Percentiles rank a stretch among this genome's conserved stretches.
Conservation (phyloP, 257 asterid species). For the Euphrasia confusa region DNA sequence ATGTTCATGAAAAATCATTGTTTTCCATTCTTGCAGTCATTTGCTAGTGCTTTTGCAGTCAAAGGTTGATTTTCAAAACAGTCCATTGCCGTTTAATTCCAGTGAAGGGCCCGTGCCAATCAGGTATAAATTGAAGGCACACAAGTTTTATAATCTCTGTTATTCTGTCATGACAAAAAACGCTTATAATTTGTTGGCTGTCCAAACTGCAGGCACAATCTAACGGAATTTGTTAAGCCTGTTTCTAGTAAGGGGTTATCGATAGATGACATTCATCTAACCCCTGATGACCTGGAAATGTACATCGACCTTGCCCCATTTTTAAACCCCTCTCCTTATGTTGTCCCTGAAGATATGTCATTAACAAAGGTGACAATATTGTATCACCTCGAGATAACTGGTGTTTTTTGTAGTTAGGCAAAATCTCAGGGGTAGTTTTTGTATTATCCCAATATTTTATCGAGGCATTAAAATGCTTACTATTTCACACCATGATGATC, state of each 20-base stretch:
- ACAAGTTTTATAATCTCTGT: not conserved
- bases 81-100: slow-evolving; percentile 75
- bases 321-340: slow-evolving; percentile 86
- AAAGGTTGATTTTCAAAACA: slow-evolving; percentile 91
- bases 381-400: not conserved
- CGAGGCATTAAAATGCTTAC: not conserved
- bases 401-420: too few species aligned
- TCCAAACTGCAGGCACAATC: slow-evolving; percentile 72
- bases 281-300: slow-evolving; percentile 93
- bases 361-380: slow-evolving; percentile 65
- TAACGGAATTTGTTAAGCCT: slow-evolving; percentile 91
- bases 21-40: slow-evolving; percentile 59
- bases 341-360: slow-evolving; percentile 97
- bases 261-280: slow-evolving; percentile 70
- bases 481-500: slow-evolving; percentile 23
- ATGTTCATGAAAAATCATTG: slow-evolving; percentile 12
- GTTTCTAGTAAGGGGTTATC: slow-evolving; percentile 83
- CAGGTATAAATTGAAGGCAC: slow-evolving; percentile 39
- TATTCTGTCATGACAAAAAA: not conserved
- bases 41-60: slow-evolving; percentile 92
- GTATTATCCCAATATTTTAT: too few species aligned
- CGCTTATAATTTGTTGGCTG: slow-evolving; percentile 18
- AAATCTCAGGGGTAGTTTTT: too few species aligned
- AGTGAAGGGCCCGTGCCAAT: slow-evolving; percentile 71
- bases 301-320: slow-evolving; percentile 93